These are phyloP conservation scores for Durio zibethinus DNA, from an alignment of 345 rosid species.

Conservation along the genomic window DNA sequence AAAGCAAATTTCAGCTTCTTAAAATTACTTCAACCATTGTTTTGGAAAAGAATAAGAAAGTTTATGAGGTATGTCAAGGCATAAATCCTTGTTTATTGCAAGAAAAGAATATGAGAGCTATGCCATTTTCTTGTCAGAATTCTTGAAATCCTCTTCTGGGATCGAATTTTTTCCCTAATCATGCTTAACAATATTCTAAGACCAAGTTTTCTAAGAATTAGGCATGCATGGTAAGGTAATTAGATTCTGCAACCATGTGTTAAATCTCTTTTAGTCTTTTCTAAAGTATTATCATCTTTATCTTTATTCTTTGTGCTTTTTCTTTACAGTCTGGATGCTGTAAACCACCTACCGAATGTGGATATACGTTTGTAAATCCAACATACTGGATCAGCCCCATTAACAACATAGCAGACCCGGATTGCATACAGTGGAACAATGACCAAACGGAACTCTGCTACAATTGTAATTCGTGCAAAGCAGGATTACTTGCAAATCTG, in stretches of 20 bases:
- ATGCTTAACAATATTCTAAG: background rate
- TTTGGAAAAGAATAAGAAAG: background rate
- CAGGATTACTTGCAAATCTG: constrained; percentile 16
- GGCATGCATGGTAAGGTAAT: background rate
- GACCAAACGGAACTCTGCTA: constrained; percentile 19
- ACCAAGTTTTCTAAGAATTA: background rate
- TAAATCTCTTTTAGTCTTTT: background rate
- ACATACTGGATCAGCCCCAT: constrained; percentile 77
- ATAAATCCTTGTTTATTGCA: background rate
- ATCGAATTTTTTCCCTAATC: background rate
- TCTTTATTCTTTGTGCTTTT: background rate
- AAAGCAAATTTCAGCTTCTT: background rate
- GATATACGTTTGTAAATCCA: constrained; percentile 65
- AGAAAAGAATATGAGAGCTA: background rate
- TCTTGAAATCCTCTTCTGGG: background rate
- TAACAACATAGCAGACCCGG: constrained; percentile 32
- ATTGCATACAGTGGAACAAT: constrained; percentile 20
- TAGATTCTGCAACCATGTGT: constrained; percentile 12
- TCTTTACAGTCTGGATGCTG: constrained; percentile 68
- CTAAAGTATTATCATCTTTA: background rate
- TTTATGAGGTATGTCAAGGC: too few species aligned
- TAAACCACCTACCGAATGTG: constrained; percentile 70
- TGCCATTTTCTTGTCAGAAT: background rate
- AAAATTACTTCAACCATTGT: too few species aligned
- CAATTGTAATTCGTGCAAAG: constrained; percentile 22